Evolutionary conservation across 2,329 filamentous ascomycete genomes (phyloP).

Genomic region (Sporothrix protearum): DNA sequence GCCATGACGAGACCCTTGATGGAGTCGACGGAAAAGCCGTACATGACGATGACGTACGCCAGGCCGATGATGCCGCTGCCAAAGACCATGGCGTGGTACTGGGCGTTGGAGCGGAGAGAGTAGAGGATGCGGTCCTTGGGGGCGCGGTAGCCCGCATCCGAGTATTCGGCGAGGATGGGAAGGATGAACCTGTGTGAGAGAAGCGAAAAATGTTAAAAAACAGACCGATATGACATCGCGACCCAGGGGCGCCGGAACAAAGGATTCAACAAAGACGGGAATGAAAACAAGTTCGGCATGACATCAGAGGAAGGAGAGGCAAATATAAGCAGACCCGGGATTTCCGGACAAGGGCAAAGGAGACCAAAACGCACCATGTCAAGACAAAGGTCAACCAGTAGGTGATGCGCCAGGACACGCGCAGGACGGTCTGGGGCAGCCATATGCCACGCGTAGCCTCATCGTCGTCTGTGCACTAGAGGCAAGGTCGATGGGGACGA

Average conservation of each 20-base stretch:
- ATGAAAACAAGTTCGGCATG: neutral
- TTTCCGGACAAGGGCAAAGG: neutral
- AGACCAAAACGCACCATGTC: conserved; percentile 65
- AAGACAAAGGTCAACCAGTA: conserved; percentile 97
- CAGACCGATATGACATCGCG: neutral
- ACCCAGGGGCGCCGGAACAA: neutral
- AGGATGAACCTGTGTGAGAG: conserved; percentile 69
- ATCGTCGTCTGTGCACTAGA: conserved; percentile 74
- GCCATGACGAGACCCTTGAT: conserved; percentile 89
- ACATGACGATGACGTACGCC: conserved; percentile 77
- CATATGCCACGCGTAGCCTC: conserved; percentile 75
- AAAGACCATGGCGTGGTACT: conserved; percentile 81
- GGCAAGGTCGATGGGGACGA: conserved; percentile 93
- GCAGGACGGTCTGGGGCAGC: conserved; percentile 71
- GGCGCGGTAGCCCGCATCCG: conserved; percentile 88
- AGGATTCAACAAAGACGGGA: neutral
- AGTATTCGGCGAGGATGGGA: conserved; percentile 88
- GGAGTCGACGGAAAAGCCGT: conserved; percentile 66
- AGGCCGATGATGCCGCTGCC: conserved; percentile 67
- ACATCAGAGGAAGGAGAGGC: neutral
- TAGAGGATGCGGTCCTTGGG: conserved; percentile 76
- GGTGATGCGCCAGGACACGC: conserved; percentile 89
- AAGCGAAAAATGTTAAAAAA: neutral
- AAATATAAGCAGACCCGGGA: neutral
- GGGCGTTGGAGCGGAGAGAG: conserved; percentile 79